These are phyloP conservation scores for Psilocybe tampanensis DNA, from an alignment of 768 basidiomycete species.

Conservation along the genomic window DNA sequence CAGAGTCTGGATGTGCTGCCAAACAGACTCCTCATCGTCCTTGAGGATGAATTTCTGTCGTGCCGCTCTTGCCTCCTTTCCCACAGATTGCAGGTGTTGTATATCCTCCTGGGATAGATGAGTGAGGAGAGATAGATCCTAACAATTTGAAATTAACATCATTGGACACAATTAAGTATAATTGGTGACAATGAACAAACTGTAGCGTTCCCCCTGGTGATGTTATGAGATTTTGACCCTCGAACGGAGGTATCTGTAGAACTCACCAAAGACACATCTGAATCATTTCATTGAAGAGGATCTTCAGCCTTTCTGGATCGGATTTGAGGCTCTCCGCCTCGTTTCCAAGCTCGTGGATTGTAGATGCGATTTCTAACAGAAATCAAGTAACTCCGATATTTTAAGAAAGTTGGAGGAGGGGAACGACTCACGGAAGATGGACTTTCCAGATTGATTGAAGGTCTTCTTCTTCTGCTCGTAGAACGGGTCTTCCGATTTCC, in stretches of 20 bases:
- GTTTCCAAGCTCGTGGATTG: constrained; percentile 64
- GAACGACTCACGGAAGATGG: constrained; percentile 68
- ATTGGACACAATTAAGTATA: neutral
- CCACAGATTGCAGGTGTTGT: constrained; percentile 78
- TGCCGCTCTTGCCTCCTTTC: constrained; percentile 76
- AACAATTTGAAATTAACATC: neutral
- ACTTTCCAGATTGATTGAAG: constrained; percentile 76
- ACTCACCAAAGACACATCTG: constrained; percentile 86
- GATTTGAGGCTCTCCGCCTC: constrained; percentile 35
- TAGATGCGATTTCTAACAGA: constrained; percentile 78
- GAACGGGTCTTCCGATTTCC: constrained; percentile 86
- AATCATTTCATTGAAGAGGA: constrained; percentile 82
- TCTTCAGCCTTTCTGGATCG: constrained; percentile 55
- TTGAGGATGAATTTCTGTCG: constrained; percentile 80
- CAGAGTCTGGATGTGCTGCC: constrained; percentile 68
- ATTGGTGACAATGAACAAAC: constrained; percentile 37
- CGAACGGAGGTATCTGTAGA: neutral
- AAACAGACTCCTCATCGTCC: constrained; percentile 78
- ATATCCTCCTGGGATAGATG: constrained; percentile 85
- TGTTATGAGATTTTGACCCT: neutral
- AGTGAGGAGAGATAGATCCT: constrained; percentile 92
- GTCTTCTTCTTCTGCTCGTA: constrained; percentile 74
- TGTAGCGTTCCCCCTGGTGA: constrained; percentile 88
- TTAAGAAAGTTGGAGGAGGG: constrained; percentile 1
- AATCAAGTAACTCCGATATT: too few relatives aligned